Evolutionary conservation across 495 filamentous ascomycete genomes (phyloP), one percentile per base, ranked within the genome.

Genomic region (Penicillium maclennaniae): DNA sequence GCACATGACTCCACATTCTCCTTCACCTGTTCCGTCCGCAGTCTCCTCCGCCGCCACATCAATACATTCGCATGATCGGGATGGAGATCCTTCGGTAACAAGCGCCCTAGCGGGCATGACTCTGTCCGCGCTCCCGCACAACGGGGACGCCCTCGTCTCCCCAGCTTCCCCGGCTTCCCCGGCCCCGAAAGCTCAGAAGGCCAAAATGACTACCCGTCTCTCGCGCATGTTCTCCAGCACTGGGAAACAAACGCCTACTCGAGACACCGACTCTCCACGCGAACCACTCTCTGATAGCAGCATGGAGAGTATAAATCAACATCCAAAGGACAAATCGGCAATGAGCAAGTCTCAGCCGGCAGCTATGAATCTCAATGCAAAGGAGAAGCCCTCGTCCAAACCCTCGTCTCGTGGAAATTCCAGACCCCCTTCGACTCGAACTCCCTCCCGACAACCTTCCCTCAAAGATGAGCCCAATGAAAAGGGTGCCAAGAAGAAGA

Each of bases 221-320:
- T 79, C 80, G 45, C 78, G 82, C 56, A 85, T 85, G 79, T 85
- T 85, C 68, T 74, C 77, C 40, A 66, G 52, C 47, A 68, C 62
- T 2, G 69, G 60, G 38, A 78, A 68, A 50, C 43, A 47, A 36
- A 60, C 66, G 21, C 63, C 66, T 20, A 62, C 57, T 4, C 69
- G 66, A 26, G 63, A 71, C 41, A 60, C 70, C 49, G 53, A 73
- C 49, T 26, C 62, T 25, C 59, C 59, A 48, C 62, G 70, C 46
- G 66, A 77, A 45, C 61, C 31, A 1, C 31, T 73, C 45, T 73
- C 70, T 64, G 66, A 77, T 56, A 70, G 71, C 58, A 73, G 73
- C 49, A 61, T 69, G 17, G 64, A 77, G 47, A 62, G 72, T 52
- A 56, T 65, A 28, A 65, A 74, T 40, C 56, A 63, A 7, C 16